These are phyloP conservation scores for Rhodotorula graminis DNA, from an alignment of 768 basidiomycete species.

Conservation along the genomic window DNA sequence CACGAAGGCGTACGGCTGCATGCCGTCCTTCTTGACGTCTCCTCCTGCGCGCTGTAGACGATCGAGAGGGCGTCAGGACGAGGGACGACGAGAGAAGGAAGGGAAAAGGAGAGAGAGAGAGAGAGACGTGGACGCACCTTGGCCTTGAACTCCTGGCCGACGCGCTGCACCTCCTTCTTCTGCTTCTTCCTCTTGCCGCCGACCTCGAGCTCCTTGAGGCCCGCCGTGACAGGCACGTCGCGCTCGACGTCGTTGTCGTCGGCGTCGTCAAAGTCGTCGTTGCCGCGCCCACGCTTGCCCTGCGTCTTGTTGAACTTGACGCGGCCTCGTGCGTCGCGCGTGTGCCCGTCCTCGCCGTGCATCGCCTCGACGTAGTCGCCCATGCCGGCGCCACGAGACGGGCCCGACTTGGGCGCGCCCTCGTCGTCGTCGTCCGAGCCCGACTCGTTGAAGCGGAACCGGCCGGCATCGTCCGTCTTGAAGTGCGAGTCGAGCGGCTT, in stretches of 20 bases:
- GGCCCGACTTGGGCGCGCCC: conserved; percentile 71
- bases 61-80: conserved; percentile 36
- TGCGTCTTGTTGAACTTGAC: conserved; percentile 96
- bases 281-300: conserved; percentile 65
- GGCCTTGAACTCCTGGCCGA: conserved; percentile 88
- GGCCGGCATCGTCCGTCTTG: conserved; percentile 62
- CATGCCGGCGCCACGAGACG: conserved; percentile 72
- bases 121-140: conserved; percentile 59
- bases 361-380: conserved; percentile 77
- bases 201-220: conserved; percentile 73
- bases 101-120: conserved; percentile 2
- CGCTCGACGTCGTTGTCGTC: conserved; percentile 54
- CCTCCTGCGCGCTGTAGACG: conserved; percentile 76
- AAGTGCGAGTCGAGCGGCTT: conserved; percentile 53
- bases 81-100: neutral
- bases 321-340: conserved; percentile 71
- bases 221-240: conserved; percentile 45
- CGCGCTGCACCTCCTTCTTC: conserved; percentile 54
- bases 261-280: conserved; percentile 56
- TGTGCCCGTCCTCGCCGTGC: conserved; percentile 83
- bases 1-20: conserved; percentile 85
- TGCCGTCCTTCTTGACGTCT: conserved; percentile 69
- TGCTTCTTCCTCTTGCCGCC: conserved; percentile 52
- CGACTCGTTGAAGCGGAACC: conserved; percentile 44
- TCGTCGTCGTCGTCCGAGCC: conserved; percentile 58